Conservation (phyloP, 208 protist genomes). For the Leishmania martiniquensis region DNA sequence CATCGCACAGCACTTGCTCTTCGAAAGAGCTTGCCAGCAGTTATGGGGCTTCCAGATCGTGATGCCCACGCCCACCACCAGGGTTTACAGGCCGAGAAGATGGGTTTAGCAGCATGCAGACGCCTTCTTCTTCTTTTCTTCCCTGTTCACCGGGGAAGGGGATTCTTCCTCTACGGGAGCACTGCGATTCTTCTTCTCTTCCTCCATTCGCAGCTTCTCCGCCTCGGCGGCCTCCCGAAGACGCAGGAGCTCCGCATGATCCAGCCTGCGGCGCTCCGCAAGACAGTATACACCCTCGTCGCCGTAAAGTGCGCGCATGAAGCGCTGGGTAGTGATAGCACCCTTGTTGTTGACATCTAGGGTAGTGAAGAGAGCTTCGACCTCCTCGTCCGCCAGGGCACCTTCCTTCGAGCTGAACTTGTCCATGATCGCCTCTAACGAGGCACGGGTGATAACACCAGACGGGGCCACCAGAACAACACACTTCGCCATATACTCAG, state of each 20-base stretch:
- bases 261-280: conserved; percentile 52
- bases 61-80: not conserved
- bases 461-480: conserved; percentile 71
- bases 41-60: not conserved
- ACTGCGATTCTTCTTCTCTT: conserved; percentile 9
- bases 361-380: conserved; percentile 79
- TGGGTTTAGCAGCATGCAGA: conserved; percentile 47
- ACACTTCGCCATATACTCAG: conserved; percentile 68
- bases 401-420: conserved; percentile 46
- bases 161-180: conserved; percentile 1
- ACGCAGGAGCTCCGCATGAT: conserved; percentile 35
- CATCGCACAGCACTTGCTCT: not conserved
- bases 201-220: conserved; percentile 17
- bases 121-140: conserved; percentile 51
- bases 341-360: conserved; percentile 75
- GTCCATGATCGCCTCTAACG: conserved; percentile 63
- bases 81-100: not conserved
- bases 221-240: conserved; percentile 26
- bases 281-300: conserved; percentile 57
- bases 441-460: conserved; percentile 74
- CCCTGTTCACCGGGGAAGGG: not conserved
- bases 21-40: not conserved
- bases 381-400: conserved; percentile 65
- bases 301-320: conserved; percentile 84
- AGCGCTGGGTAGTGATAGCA: conserved; percentile 62